These are phyloP conservation scores for Botryosphaeria dothidea DNA, from an alignment of 2,329 filamentous ascomycete species.

Conservation along the genomic window DNA sequence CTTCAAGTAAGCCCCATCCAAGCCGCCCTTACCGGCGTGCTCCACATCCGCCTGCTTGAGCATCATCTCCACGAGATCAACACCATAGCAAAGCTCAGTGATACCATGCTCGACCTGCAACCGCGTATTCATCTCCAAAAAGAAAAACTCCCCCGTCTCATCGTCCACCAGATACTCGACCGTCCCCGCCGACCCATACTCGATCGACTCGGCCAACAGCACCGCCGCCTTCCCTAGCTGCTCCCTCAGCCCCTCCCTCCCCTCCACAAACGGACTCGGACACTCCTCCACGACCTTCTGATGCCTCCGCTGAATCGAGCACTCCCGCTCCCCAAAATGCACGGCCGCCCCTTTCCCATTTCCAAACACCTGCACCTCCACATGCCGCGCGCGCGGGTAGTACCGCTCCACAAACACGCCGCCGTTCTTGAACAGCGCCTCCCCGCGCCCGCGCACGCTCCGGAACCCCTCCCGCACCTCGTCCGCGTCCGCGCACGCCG, in stretches of 20 bases:
- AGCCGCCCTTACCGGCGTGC: constrained; percentile 46
- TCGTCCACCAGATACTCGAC: constrained; percentile 91
- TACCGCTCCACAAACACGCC: constrained; percentile 85
- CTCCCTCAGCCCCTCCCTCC: constrained; percentile 57
- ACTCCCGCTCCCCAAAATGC: constrained; percentile 84
- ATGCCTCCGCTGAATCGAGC: constrained; percentile 81
- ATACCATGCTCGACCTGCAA: constrained; percentile 62
- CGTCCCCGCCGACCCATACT: constrained; percentile 83
- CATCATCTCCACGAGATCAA: constrained; percentile 59
- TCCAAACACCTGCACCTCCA: constrained; percentile 89
- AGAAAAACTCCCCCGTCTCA: constrained; percentile 73
- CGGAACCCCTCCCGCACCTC: constrained; percentile 72
- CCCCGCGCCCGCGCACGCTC: constrained; percentile 71
- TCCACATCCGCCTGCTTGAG: constrained; percentile 56
- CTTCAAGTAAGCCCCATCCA: constrained; percentile 44
- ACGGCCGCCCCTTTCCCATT: constrained; percentile 78
- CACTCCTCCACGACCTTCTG: constrained; percentile 93
- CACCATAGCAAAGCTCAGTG: constrained; percentile 56
- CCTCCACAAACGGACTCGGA: constrained; percentile 68
- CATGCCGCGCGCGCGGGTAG: constrained; percentile 75
- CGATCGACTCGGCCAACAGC: constrained; percentile 57
- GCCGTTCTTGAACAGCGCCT: constrained; percentile 78
- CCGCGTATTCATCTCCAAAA: constrained; percentile 61
- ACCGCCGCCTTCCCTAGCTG: constrained; percentile 69
- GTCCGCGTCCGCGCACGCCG: constrained; percentile 67